Conservation (phyloP, 306 rosid species). For the Albizia julibrissin region DNA sequence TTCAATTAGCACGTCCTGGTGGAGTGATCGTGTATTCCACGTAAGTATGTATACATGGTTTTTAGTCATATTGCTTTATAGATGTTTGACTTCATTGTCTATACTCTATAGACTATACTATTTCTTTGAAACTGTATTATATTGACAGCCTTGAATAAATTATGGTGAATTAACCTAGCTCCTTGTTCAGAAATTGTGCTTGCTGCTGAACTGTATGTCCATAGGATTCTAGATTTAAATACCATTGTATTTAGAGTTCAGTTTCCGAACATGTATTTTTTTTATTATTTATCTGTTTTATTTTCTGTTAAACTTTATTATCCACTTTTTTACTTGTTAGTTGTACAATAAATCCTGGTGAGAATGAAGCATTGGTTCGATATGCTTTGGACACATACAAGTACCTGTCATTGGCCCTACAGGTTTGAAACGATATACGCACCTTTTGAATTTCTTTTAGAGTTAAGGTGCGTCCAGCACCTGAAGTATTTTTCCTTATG, state of each 20-base stretch:
- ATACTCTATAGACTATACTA: too few relatives aligned
- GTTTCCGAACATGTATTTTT: background rate
- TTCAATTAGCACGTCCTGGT: constrained; percentile 78
- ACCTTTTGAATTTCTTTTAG: background rate
- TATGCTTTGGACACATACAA: constrained; percentile 90
- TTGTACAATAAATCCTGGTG: constrained; percentile 96
- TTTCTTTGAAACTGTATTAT: too few relatives aligned
- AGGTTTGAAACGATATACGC: constrained; percentile 56
- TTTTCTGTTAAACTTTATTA: constrained; percentile 27
- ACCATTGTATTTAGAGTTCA: background rate
- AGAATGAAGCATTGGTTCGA: constrained; percentile 94
- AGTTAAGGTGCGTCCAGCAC: too few relatives aligned
- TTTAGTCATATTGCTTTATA: constrained; percentile 9
- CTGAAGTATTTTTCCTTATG: too few relatives aligned
- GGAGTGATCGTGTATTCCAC: constrained; percentile 93
- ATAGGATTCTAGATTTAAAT: background rate
- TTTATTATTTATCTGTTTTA: background rate
- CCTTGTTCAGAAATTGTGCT: too few relatives aligned
- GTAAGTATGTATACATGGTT: constrained; percentile 53
- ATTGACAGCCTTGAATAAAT: too few relatives aligned
- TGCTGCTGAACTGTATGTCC: background rate
- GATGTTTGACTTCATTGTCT: constrained; percentile 21
- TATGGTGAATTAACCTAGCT: too few relatives aligned
- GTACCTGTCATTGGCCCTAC: constrained; percentile 75
- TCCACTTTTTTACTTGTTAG: constrained; percentile 35